These are phyloP conservation scores for Fraxinus americana DNA, from an alignment of 257 asterid genomes.

Conservation along the genomic window DNA sequence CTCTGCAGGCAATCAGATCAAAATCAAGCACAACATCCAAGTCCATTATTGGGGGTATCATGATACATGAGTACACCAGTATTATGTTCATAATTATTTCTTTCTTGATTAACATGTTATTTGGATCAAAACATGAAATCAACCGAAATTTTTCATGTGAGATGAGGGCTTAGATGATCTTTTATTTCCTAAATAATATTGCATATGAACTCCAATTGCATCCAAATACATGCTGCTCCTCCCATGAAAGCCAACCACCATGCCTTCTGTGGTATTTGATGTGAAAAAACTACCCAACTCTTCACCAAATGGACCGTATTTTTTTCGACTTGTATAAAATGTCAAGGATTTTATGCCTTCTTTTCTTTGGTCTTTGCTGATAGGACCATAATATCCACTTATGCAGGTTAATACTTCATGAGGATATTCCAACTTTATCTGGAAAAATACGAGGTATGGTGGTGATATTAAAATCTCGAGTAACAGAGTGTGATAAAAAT, in stretches of 20 bases:
- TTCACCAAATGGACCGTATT: constrained; percentile 71
- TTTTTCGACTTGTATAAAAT: constrained; percentile 57
- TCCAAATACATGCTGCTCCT: constrained; percentile 70
- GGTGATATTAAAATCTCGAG: neutral
- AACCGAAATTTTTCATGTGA: constrained; percentile 49
- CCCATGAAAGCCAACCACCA: constrained; percentile 87
- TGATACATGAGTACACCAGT: too few relatives aligned
- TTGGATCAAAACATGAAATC: constrained; percentile 8
- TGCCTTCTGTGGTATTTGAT: constrained; percentile 72
- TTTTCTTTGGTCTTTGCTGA: constrained; percentile 41
- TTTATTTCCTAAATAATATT: constrained; percentile 78
- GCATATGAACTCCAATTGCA: constrained; percentile 90
- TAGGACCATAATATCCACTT: constrained; percentile 66
- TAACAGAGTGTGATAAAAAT: neutral
- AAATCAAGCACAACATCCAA: too few relatives aligned
- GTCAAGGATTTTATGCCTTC: constrained; percentile 64
- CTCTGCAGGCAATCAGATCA: too few relatives aligned
- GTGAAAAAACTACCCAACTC: constrained; percentile 66
- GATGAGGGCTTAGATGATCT: constrained; percentile 47
- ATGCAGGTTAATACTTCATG: constrained; percentile 67
- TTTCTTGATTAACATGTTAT: neutral
- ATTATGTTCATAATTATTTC: too few relatives aligned
- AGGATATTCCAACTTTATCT: constrained; percentile 75
- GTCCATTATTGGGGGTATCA: too few relatives aligned
- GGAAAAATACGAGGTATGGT: constrained; percentile 14